Conservation (phyloP, 176 grass and related monocot species). For the Bonia amplexicaulis region DNA sequence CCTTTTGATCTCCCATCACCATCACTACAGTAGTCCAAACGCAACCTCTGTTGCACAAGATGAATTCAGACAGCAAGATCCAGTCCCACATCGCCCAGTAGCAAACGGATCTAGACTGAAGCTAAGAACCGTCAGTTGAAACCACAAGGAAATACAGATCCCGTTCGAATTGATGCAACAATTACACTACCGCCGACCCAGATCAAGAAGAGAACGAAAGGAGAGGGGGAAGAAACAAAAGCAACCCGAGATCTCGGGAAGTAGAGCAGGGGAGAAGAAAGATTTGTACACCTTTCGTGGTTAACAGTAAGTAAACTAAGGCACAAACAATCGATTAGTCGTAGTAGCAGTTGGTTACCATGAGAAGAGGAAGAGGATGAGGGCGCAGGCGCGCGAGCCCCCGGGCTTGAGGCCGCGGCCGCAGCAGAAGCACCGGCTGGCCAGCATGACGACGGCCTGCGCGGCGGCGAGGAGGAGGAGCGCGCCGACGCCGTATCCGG, state of each 20-base stretch:
- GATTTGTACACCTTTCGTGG: background rate
- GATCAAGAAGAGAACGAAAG: background rate
- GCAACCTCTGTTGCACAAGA: background rate
- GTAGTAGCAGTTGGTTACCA: slow-evolving; percentile 40
- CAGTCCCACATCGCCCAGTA: background rate
- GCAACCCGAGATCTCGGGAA: background rate
- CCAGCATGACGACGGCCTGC: slow-evolving; percentile 58
- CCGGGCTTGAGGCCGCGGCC: slow-evolving; percentile 73
- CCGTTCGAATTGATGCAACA: background rate
- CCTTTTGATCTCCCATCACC: background rate
- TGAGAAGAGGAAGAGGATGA: slow-evolving; percentile 70
- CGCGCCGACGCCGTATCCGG: slow-evolving; percentile 75
- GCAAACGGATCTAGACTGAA: slow-evolving; percentile 18
- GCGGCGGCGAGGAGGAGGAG: slow-evolving; percentile 60
- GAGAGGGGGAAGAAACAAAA: no score
- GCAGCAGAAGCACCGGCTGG: slow-evolving; percentile 87
- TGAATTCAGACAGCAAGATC: background rate
- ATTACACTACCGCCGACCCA: background rate
- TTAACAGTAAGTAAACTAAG: background rate
- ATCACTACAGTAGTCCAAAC: background rate
- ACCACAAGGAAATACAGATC: slow-evolving; percentile 7
- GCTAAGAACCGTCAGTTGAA: background rate
- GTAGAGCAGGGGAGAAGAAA: background rate
- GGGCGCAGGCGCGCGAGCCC: slow-evolving; percentile 65
- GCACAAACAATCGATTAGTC: background rate